Evolutionary conservation across 1,284 basidiomycete genomes (phyloP), one percentile per base, ranked within the genome.

Genomic region (Boletus smithii): DNA sequence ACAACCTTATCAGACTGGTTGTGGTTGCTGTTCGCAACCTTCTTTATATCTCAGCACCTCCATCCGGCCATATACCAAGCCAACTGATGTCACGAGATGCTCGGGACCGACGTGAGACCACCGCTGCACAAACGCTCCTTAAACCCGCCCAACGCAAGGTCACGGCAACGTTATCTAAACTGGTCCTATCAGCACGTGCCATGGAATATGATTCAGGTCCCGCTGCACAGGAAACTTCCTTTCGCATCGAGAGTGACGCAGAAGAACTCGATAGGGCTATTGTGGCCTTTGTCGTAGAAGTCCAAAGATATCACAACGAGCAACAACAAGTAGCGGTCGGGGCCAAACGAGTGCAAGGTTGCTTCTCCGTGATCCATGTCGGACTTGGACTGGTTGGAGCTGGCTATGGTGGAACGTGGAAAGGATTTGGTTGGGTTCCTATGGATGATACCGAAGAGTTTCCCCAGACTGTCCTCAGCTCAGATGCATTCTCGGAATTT

Each of bases 181-280:
- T 88, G 14, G 85, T 88, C 8, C 71, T 88, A 2, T 88, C 86
- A 7, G 83, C 85, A 20, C 77, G 87, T 38, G 86, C 86, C 0
- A 81, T 88, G 69, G 79, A 85, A 58, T 88, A 87, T 52, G 84
- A 88, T 59, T 83, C 83, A 0, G 80, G 79, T 16, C 74, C 78
- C 3, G 73, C 79, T 17, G 63, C 76, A 14, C 67, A 74, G 11
- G 84, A 89, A 53, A 83, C 83, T n/a, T 74, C 82, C 2, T 79
- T 76, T 51, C 79, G 85, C 29, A 85, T 90, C 50, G 83, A 87
- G 56, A 75, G 78, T 6, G 88, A 91, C 58, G 86, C 88, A 1
- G 77, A 82, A 44, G 90, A 92, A 51, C 74, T 93, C 9, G 84
- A 88, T 53, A 76, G 81, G 32, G 86, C 86, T 0, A 78, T 93